Percentiles rank a stretch among this genome's conserved stretches.
Conservation (phyloP, 306 rosid species). For the Dryas drummondii region DNA sequence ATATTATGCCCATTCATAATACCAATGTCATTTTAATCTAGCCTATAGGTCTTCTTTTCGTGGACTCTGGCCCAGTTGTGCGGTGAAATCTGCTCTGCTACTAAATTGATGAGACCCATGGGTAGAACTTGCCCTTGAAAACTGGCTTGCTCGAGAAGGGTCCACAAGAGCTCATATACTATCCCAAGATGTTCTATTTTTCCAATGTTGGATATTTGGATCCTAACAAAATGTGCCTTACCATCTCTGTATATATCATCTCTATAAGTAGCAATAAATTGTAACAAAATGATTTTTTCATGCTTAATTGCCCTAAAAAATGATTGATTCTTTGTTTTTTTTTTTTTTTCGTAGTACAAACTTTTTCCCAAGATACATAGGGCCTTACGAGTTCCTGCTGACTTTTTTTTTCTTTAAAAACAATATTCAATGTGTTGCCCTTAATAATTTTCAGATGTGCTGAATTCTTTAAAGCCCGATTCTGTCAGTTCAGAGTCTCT, state of each 20-base stretch:
- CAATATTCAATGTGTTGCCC: conserved; percentile 12
- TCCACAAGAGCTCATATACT: no score
- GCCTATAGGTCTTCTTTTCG: no score
- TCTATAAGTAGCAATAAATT: background rate
- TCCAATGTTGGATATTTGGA: no score
- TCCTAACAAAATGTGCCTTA: background rate
- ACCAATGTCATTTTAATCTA: no score
- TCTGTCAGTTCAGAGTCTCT: conserved; percentile 47
- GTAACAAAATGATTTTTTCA: background rate
- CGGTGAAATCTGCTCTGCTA: no score
- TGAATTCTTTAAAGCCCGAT: conserved; percentile 58
- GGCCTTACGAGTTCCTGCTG: background rate
- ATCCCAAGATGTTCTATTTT: no score
- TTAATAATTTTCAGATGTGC: conserved; percentile 65
- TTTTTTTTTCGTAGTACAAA: background rate
- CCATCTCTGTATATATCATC: background rate
- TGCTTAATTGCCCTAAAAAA: background rate
- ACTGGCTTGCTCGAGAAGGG: no score
- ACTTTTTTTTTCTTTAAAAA: background rate
- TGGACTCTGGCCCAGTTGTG: no score
- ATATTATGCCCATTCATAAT: no score
- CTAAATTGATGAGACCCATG: no score
- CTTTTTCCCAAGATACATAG: background rate
- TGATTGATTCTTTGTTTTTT: conserved; percentile 6
- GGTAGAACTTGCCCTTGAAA: no score